phyloP scores from a whole-genome alignment of 163 green algal species.

The Scenedesmus sp. region DNA sequence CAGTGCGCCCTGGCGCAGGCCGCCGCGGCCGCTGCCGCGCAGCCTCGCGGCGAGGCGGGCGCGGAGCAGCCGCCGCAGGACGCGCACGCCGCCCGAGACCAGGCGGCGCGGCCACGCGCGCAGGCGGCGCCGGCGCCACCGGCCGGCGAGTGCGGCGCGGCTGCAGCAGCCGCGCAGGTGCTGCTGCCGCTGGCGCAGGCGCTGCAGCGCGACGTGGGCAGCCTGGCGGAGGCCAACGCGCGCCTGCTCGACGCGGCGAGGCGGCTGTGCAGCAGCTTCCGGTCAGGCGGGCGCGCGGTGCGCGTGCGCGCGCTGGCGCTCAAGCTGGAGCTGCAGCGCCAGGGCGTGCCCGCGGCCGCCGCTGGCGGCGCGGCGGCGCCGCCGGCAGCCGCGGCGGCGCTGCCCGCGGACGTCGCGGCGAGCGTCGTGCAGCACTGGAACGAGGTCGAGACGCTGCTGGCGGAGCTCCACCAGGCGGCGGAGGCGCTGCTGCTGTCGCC shows the following conservation, averaged over 20 bases:
- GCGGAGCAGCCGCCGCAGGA: neutral
- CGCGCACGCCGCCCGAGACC: no score
- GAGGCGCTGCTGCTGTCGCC: slow-evolving; percentile 26
- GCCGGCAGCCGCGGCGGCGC: neutral
- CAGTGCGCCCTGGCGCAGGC: slow-evolving; percentile 21
- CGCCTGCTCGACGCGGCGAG: slow-evolving; percentile 12
- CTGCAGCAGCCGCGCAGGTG: slow-evolving; percentile 4
- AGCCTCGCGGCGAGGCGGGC: neutral
- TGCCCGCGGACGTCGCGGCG: slow-evolving; percentile 16
- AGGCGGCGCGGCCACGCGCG: no score
- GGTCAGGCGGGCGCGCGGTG: slow-evolving; percentile 29
- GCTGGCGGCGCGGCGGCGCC: neutral
- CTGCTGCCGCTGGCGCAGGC: slow-evolving; percentile 9
- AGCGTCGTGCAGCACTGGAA: slow-evolving; percentile 45
- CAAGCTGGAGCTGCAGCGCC: slow-evolving; percentile 7
- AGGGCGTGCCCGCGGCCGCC: neutral
- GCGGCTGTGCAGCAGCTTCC: slow-evolving; percentile 28
- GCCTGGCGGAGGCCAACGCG: neutral
- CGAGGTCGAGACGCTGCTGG: slow-evolving; percentile 34
- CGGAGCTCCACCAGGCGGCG: slow-evolving; percentile 25
- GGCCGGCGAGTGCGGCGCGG: no score
- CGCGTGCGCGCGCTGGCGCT: slow-evolving; percentile 32
- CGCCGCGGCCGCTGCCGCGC: slow-evolving; percentile 2
- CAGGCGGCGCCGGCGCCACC: no score
- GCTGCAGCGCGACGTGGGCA: slow-evolving; percentile 9